Conservation (phyloP, 495 filamentous ascomycete species). For the Tuber indicum region DNA sequence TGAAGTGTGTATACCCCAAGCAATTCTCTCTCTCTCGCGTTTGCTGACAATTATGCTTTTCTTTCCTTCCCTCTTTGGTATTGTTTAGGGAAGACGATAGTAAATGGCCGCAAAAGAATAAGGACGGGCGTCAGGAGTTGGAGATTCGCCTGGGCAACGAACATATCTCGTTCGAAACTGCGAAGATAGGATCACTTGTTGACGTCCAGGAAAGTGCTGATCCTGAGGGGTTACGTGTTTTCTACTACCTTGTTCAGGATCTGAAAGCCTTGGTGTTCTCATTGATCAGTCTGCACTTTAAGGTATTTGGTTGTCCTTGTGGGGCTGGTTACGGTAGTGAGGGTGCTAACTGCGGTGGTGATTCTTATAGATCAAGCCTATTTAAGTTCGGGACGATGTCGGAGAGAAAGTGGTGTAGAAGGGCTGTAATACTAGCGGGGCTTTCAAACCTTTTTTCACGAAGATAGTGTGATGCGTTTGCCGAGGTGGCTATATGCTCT, state of each 20-base stretch:
- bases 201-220: slow-evolving; percentile 95
- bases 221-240: slow-evolving; percentile 95
- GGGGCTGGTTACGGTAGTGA: slow-evolving; percentile 1
- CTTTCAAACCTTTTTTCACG: not conserved
- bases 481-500: not conserved
- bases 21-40: slow-evolving; percentile 3
- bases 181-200: slow-evolving; percentile 94
- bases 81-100: slow-evolving; percentile 80
- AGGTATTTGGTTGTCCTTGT: slow-evolving; percentile 50
- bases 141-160: slow-evolving; percentile 93
- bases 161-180: slow-evolving; percentile 99
- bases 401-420: not conserved
- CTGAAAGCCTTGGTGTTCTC: slow-evolving; percentile 96
- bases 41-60: not conserved
- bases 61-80: not conserved
- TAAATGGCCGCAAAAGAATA: slow-evolving; percentile 99
- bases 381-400: slow-evolving; percentile 46
- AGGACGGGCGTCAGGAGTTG: slow-evolving; percentile 93
- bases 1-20: slow-evolving; percentile 61
- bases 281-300: slow-evolving; percentile 93
- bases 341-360: slow-evolving; percentile 3
- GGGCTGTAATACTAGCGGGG: not conserved
- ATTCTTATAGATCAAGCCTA: slow-evolving; percentile 65
- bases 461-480: not conserved
- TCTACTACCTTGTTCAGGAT: slow-evolving; percentile 98